Evolutionary conservation across 2,329 filamentous ascomycete species (phyloP), one percentile per base, ranked within the genome.

Genomic region (Cytospora piceae): DNA sequence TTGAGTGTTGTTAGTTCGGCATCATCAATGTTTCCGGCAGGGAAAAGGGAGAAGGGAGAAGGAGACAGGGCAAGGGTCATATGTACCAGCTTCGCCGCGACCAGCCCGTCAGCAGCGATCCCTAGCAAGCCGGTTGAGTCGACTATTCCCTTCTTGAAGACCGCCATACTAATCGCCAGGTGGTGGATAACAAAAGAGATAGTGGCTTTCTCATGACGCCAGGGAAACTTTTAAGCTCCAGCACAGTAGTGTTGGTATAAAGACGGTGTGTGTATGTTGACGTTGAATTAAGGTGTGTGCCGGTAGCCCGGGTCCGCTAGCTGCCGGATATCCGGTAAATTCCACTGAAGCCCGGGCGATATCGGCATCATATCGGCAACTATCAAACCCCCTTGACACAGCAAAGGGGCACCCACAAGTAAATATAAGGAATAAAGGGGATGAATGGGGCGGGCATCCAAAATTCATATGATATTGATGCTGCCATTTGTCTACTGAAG

Each of bases 61-160:
- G n/a, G n/a, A 17, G 4, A 3, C 2, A 32, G 31, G 11, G 14
- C 27, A 29, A 37, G 34, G 17, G 20, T 31, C 29, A n/a, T 11
- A 37, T 31, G 32, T 57, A 65, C 63, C 53, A 65, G 58, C n/a
- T 51, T 65, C 5, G 31, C 51, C 22, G 63, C 63, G 8, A 55
- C 37, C 39, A 65, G 42, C 0, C 52, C 9, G 7, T 65, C 63
- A 24, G 17, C 31, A 52, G 52, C 51, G 17, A 49, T 56, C 15
- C 42, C 57, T 5, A 65, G 22, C 14, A 65, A 37, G 22, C 63
- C 22, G 15, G 56, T 57, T 12, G 53, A 2, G 31, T 34, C 22
- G 32, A 34, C 29, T 20, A 39, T 11, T 5, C 42, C 11, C 2
- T 20, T 53, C 5, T 37, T 51, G 29, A 51, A 55, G 11, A 55